phyloP scores from a whole-genome alignment of 2,329 filamentous ascomycete species.

The Arthrobotrys entomopaga region DNA sequence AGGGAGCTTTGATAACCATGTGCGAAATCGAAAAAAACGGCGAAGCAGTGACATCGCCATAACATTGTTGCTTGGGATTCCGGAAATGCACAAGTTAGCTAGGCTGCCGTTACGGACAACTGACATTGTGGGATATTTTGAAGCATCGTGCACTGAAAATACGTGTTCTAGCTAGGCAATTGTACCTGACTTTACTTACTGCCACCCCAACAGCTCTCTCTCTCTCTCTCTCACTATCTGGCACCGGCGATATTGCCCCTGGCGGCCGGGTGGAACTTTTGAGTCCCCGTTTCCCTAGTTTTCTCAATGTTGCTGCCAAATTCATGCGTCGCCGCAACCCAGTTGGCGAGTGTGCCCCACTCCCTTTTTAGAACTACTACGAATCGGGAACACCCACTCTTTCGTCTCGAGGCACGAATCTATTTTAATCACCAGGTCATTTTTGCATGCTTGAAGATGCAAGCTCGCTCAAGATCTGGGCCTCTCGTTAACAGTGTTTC shows the following conservation, averaged over 20 bases:
- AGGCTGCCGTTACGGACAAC: constrained; percentile 24
- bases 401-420: constrained; percentile 8
- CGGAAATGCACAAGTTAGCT: constrained; percentile 19
- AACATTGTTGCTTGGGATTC: not conserved
- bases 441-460: constrained; percentile 5
- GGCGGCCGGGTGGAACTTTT: no score
- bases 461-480: not conserved
- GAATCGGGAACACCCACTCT: constrained; percentile 7
- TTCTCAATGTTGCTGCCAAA: constrained; percentile 41
- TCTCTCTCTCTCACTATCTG: no score
- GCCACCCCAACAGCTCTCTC: not conserved
- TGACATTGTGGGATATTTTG: not conserved
- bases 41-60: constrained; percentile 22
- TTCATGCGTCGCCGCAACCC: constrained; percentile 49
- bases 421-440: constrained; percentile 15
- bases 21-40: constrained; percentile 20
- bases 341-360: constrained; percentile 17
- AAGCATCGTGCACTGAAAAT: constrained; percentile 6
- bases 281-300: not conserved
- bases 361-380: constrained; percentile 13
- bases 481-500: constrained; percentile 20
- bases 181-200: constrained; percentile 17
- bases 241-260: not conserved
- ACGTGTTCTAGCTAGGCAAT: no score
- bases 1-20: constrained; percentile 3